Evolutionary conservation across 2,329 filamentous ascomycete genomes (phyloP), one percentile per base, ranked within the genome.

Genomic region (Colletotrichum theobromicola): DNA sequence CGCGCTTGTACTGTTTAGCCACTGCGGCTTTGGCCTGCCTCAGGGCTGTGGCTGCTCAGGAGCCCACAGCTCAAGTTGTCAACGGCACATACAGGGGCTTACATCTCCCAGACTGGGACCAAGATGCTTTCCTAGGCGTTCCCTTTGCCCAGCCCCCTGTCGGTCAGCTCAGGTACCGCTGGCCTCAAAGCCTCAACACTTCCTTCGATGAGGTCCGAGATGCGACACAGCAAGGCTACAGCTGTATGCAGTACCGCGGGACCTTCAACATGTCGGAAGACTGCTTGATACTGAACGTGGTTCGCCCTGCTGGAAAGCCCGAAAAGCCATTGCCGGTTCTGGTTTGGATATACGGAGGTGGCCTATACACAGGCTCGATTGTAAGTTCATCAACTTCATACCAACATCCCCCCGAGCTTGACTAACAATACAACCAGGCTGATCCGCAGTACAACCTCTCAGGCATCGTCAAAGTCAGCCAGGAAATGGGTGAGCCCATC

Each of bases 361-460:
- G 88, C 3, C 85, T 90, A 12, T 87, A 84, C 66, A 82, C 85
- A 35, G 91, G 91, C 2, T 84, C 86, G 79, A 79, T 86, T 50
- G 72, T 74, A 53, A n/a, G 68, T 16, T 24, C 16, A 18, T 30
- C 5, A 7, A 21, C 15, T 32, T 8, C 18, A 9, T 15, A 21
- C 18, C 16, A 2, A 15, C 16, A 7, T 18, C 7, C 9, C n/a
- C 15, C 5, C 7, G 1, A 50, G 42, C n/a, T 50, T 46, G 35
- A 62, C 67, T 70, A 42, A 71, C n/a, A 34, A 35, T 9, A 65
- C 15, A 7, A 32, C 46, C 42, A 74, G 77, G 77, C 83, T 75
- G 90, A 92, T 74, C 84, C 88, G 7, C 87, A 91, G 68, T 94
- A 94, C 80, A 93, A 94, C 78, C 85, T 93, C 42, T 91, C 90